phyloP scores from a whole-genome alignment of 768 basidiomycete genomes.

The Tulasnella sp. region DNA sequence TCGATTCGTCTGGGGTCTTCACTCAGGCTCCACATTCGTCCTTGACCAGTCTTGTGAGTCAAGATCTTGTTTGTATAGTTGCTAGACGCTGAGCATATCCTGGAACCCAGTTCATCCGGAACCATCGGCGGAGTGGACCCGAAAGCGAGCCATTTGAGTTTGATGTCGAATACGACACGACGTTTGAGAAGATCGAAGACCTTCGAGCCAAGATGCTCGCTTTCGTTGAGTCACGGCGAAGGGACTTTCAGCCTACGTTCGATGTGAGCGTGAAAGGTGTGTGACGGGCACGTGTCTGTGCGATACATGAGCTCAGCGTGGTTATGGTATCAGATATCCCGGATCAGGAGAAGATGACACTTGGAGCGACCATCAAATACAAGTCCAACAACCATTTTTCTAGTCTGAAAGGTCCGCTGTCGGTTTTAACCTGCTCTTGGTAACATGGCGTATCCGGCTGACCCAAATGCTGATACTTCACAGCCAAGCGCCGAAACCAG shows the following conservation, averaged over 20 bases:
- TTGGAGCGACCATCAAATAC: slow-evolving; percentile 77
- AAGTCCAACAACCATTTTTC: slow-evolving; percentile 74
- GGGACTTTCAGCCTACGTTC: slow-evolving; percentile 67
- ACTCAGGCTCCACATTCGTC: slow-evolving; percentile 65
- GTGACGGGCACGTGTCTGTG: neutral
- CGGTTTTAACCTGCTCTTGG: neutral
- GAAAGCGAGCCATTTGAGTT: slow-evolving; percentile 78
- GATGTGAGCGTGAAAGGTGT: slow-evolving; percentile 58
- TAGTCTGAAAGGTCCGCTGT: slow-evolving; percentile 45
- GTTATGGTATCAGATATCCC: slow-evolving; percentile 49
- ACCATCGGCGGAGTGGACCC: slow-evolving; percentile 57
- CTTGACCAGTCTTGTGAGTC: slow-evolving; percentile 41
- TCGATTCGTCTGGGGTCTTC: slow-evolving; percentile 42
- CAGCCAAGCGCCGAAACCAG: slow-evolving; percentile 74
- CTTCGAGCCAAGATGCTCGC: slow-evolving; percentile 69
- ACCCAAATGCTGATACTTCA: neutral
- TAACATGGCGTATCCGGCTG: neutral
- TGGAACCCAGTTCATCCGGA: slow-evolving; percentile 61
- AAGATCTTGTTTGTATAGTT: neutral
- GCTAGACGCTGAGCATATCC: neutral
- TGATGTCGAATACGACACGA: slow-evolving; percentile 66
- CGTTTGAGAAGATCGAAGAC: slow-evolving; percentile 69
- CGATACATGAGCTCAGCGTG: neutral
- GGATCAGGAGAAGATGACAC: slow-evolving; percentile 63
- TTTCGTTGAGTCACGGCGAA: slow-evolving; percentile 56